Percentiles rank a stretch among this genome's conserved stretches.
These are phyloP conservation scores for Phytophthora crassamura DNA, from an alignment of 352 stramenopile genomes.

Conservation along the genomic window DNA sequence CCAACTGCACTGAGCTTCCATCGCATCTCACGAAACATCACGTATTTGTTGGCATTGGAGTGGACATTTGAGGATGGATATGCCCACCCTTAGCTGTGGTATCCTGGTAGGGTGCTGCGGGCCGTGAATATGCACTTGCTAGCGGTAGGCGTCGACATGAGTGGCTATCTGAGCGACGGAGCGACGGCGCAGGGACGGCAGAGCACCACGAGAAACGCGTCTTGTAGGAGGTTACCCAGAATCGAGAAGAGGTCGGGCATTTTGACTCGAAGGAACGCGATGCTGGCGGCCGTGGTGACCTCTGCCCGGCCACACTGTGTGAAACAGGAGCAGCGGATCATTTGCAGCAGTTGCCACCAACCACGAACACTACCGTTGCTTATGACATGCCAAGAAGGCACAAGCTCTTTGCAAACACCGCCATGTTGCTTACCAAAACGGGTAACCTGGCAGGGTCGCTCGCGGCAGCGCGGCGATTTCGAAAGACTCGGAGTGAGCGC, in stretches of 20 bases:
- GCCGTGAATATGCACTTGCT: constrained; percentile 45
- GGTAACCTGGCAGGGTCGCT: constrained; percentile 53
- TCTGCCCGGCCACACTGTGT: constrained; percentile 11
- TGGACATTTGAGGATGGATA: too few relatives aligned
- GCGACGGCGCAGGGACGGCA: constrained; percentile 57
- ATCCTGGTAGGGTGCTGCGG: constrained; percentile 47
- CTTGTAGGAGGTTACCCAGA: constrained; percentile 41
- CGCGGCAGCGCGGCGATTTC: constrained; percentile 36
- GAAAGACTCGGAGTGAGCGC: constrained; percentile 56
- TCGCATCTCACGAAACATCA: too few relatives aligned
- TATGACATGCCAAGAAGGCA: constrained; percentile 3
- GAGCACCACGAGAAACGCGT: constrained; percentile 39
- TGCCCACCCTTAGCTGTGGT: constrained; percentile 20
- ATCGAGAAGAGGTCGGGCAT: constrained; percentile 60
- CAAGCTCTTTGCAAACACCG: constrained; percentile 3
- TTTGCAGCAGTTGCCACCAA: constrained; percentile 17
- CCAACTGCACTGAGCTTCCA: too few relatives aligned
- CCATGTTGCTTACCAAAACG: constrained; percentile 31
- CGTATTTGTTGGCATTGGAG: too few relatives aligned
- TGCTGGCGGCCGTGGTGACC: constrained; percentile 16
- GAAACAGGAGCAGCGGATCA: constrained; percentile 6
- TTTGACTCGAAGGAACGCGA: constrained; percentile 42
- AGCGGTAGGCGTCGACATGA: constrained; percentile 50
- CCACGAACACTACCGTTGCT: not conserved
- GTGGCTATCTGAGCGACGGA: constrained; percentile 65